A percentile compares a stretch with the other conserved stretches of the same genome.
phyloP scores from a whole-genome alignment of 805 yeast genomes.

The Spathaspora passalidarum region DNA sequence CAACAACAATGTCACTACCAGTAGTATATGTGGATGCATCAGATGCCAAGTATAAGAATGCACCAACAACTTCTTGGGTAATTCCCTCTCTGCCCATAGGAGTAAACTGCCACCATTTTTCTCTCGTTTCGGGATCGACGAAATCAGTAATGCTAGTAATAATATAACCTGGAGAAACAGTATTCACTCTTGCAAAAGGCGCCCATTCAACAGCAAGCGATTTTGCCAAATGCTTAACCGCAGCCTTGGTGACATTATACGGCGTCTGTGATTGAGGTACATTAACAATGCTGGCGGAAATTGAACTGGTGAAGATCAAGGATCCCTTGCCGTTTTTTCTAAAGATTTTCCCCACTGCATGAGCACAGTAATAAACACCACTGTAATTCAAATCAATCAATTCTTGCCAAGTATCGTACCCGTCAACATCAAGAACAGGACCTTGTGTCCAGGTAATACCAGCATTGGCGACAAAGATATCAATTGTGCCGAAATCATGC shows the following conservation, averaged over 20 bases:
- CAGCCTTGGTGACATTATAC: conserved; percentile 75
- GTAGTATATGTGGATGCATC: conserved; percentile 79
- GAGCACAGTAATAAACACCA: conserved; percentile 79
- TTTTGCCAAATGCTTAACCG: conserved; percentile 63
- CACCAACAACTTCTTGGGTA: conserved; percentile 54
- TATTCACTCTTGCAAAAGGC: conserved; percentile 71
- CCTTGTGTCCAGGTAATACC: conserved; percentile 49
- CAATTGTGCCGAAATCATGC: conserved; percentile 34
- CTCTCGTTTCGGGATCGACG: conserved; percentile 28
- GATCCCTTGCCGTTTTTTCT: conserved; percentile 65
- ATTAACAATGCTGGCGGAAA: conserved; percentile 88
- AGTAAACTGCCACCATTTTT: conserved; percentile 35
- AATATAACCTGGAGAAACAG: conserved; percentile 55
- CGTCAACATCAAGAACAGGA: conserved; percentile 35
- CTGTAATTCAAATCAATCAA: conserved; percentile 74
- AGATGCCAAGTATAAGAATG: conserved; percentile 73
- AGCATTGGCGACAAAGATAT: conserved; percentile 46
- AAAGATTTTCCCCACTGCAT: conserved; percentile 69
- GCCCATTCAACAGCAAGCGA: conserved; percentile 89
- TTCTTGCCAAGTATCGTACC: conserved; percentile 61
- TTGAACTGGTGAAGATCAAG: conserved; percentile 79
- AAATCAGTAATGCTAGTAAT: conserved; percentile 36
- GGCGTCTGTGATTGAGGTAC: conserved; percentile 84
- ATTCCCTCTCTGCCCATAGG: conserved; percentile 45
- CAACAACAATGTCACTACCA: conserved; percentile 72